phyloP scores from a whole-genome alignment of 1,139 yeast species.

The Yamadazyma kanchanaburiensis region DNA sequence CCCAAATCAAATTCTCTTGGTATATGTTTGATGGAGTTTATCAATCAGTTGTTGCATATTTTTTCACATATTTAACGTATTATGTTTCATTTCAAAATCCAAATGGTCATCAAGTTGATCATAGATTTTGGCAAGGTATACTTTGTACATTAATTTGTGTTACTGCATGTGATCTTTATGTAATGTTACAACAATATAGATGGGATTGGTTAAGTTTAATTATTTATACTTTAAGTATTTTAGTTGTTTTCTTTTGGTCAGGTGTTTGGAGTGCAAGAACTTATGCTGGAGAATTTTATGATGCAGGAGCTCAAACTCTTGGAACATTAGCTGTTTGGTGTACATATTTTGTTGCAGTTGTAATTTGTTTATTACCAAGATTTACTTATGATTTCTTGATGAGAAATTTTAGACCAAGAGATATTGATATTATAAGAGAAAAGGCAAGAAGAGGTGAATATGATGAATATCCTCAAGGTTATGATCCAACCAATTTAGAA shows the following conservation, averaged over 20 bases:
- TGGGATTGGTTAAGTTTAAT: slow-evolving; percentile 61
- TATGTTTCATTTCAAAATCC: slow-evolving; percentile 43
- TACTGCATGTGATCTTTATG: slow-evolving; percentile 51
- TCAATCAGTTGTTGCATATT: slow-evolving; percentile 55
- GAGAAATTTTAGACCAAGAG: slow-evolving; percentile 47
- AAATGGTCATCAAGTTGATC: slow-evolving; percentile 52
- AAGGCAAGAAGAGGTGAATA: slow-evolving; percentile 43
- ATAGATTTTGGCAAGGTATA: slow-evolving; percentile 57
- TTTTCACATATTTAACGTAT: slow-evolving; percentile 52
- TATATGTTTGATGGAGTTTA: slow-evolving; percentile 60
- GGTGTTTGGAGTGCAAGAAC: slow-evolving; percentile 55
- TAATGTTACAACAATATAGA: slow-evolving; percentile 52
- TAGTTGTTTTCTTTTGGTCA: slow-evolving; percentile 59
- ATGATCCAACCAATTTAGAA: slow-evolving; percentile 56
- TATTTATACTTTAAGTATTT: slow-evolving; percentile 46
- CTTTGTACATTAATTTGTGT: slow-evolving; percentile 48
- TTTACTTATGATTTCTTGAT: slow-evolving; percentile 46
- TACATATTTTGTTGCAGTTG: slow-evolving; percentile 43
- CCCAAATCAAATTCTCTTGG: slow-evolving; percentile 48
- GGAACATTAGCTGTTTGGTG: slow-evolving; percentile 56
- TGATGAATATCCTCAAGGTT: slow-evolving; percentile 42
- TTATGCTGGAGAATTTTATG: slow-evolving; percentile 45
- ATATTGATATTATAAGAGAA: slow-evolving; percentile 55
- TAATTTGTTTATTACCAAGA: slow-evolving; percentile 51
- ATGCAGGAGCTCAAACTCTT: slow-evolving; percentile 52